phyloP scores from a whole-genome alignment of 805 yeast species.

The Teunomyces panamensis region DNA sequence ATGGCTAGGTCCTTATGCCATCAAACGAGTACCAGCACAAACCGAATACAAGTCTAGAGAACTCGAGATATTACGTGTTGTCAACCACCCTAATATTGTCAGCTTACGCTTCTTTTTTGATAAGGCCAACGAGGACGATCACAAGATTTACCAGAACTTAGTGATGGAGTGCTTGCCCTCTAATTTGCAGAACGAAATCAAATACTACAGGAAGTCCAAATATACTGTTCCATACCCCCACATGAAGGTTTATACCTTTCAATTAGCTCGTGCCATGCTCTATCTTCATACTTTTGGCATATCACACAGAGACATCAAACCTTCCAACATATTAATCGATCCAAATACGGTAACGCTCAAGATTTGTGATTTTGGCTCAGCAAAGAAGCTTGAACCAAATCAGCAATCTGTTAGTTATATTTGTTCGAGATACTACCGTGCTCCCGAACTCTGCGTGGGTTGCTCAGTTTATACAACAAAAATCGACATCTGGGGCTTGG shows the following conservation, averaged over 20 bases:
- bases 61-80: slow-evolving; percentile 68
- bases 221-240: slow-evolving; percentile 67
- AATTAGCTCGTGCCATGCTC: slow-evolving; percentile 79
- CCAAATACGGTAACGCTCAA: slow-evolving; percentile 64
- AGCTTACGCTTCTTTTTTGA: slow-evolving; percentile 68
- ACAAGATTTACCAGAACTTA: slow-evolving; percentile 69
- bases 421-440: slow-evolving; percentile 92
- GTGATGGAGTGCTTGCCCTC: slow-evolving; percentile 89
- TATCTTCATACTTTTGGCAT: slow-evolving; percentile 78
- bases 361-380: slow-evolving; percentile 84
- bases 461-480: slow-evolving; percentile 82
- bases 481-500: slow-evolving; percentile 97
- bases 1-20: slow-evolving; percentile 82
- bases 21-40: slow-evolving; percentile 82
- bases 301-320: slow-evolving; percentile 82
- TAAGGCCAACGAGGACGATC: slow-evolving; percentile 51
- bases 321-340: slow-evolving; percentile 75
- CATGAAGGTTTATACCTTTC: slow-evolving; percentile 74
- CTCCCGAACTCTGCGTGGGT: slow-evolving; percentile 94
- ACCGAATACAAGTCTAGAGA: slow-evolving; percentile 84
- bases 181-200: slow-evolving; percentile 72
- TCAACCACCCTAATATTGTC: slow-evolving; percentile 79
- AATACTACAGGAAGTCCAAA: slow-evolving; percentile 59
- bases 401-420: slow-evolving; percentile 94
- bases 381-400: slow-evolving; percentile 70